Percentiles rank a stretch among this genome's conserved stretches.
Evolutionary conservation across 495 filamentous ascomycete species (phyloP).

Genomic region (Stereocaulon alpinum): DNA sequence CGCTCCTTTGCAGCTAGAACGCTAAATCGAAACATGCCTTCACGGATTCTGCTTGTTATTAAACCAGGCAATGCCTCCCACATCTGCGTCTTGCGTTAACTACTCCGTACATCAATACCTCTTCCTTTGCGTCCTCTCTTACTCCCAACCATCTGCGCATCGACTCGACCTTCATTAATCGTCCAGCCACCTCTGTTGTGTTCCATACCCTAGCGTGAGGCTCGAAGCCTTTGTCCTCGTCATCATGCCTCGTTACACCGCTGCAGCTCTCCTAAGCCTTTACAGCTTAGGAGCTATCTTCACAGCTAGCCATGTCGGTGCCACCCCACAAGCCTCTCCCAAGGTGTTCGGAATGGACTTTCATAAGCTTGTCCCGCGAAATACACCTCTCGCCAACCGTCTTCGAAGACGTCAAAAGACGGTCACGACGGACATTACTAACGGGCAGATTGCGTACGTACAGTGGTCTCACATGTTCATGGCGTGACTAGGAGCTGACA

Average conservation of each 20-base stretch:
- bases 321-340: slow-evolving; percentile 4
- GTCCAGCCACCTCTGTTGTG: background rate
- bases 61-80: no score
- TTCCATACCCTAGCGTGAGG: background rate
- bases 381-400: slow-evolving; percentile 2
- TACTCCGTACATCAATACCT: background rate
- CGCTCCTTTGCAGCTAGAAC: no score
- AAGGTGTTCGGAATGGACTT: slow-evolving; percentile 18
- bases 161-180: background rate
- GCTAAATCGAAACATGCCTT: no score
- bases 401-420: slow-evolving; percentile 15
- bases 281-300: slow-evolving; percentile 1
- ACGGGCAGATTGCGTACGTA: slow-evolving; percentile 15
- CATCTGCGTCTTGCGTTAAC: background rate
- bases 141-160: background rate
- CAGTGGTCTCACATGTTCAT: background rate
- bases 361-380: slow-evolving; percentile 4
- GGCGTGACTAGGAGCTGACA: background rate
- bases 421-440: slow-evolving; percentile 10
- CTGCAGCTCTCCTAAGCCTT: slow-evolving; percentile 2
- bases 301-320: background rate
- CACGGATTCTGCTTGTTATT: no score
- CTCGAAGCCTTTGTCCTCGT: no score
- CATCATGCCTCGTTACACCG: slow-evolving; percentile 3
- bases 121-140: background rate